phyloP scores from a whole-genome alignment of 139 green algal species.

The Pleodorina starrii region DNA sequence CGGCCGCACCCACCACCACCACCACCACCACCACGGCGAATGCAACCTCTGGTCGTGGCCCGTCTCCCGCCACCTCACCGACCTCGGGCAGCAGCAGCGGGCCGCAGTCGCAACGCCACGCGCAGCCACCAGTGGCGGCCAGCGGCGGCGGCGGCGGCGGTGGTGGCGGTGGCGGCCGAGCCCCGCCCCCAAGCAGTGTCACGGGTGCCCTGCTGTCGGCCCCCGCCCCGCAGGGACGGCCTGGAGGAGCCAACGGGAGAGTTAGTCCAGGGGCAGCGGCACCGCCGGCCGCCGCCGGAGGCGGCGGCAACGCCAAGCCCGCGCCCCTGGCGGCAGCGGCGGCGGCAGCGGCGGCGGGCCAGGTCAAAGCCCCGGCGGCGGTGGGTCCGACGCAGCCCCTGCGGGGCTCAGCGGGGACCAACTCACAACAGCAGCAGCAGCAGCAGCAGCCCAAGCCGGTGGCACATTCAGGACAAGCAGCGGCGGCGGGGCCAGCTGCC shows the following conservation, averaged over 20 bases:
- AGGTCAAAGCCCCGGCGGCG: background rate
- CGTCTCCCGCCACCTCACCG: no score
- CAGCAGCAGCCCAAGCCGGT: no score
- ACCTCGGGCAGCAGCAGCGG: no score
- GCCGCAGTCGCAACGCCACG: no score
- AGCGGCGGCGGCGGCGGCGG: background rate
- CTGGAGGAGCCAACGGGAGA: no score
- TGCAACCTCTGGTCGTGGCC: no score
- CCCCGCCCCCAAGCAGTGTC: slow-evolving; percentile 11
- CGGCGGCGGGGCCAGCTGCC: no score
- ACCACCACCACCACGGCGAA: no score
- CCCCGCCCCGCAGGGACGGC: background rate
- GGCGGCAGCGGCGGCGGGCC: background rate
- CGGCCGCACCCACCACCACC: background rate
- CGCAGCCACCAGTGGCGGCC: no score
- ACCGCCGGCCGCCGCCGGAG: background rate
- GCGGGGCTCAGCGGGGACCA: background rate
- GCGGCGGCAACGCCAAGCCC: background rate
- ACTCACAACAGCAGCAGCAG: background rate
- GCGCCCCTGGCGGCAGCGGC: background rate
- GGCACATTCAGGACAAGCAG: no score
- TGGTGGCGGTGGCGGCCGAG: background rate
- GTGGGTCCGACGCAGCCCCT: background rate
- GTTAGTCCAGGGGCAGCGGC: no score
- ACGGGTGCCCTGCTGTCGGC: background rate